phyloP scores from a whole-genome alignment of 768 basidiomycete species.

The Russula brevipes region DNA sequence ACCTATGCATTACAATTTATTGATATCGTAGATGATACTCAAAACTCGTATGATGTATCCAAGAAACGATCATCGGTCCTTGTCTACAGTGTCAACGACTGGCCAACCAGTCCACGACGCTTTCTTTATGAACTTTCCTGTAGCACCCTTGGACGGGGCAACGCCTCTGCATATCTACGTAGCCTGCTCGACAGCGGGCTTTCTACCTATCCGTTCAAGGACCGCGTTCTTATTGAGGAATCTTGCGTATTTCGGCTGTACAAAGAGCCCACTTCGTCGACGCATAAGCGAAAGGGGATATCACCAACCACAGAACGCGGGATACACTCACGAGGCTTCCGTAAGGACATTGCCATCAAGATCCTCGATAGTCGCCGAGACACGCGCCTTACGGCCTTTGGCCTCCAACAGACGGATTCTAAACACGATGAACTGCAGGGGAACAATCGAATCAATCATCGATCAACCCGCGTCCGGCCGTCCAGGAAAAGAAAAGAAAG shows the following conservation, averaged over 20 bases:
- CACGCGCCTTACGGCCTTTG: slow-evolving; percentile 73
- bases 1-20: not conserved
- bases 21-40: not conserved
- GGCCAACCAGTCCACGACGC: not conserved
- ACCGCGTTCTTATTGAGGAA: slow-evolving; percentile 59
- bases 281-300: not conserved
- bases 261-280: slow-evolving; percentile 65
- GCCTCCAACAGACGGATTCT: slow-evolving; percentile 59
- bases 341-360: slow-evolving; percentile 77
- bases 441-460: not conserved
- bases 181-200: slow-evolving; percentile 28
- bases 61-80: not conserved
- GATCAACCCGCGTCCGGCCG: not conserved
- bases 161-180: slow-evolving; percentile 2
- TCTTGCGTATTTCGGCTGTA: slow-evolving; percentile 85
- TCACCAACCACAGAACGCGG: not conserved
- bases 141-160: slow-evolving; percentile 8
- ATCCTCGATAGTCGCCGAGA: slow-evolving; percentile 70
- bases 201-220: slow-evolving; percentile 62
- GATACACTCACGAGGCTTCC: slow-evolving; percentile 64
- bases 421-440: slow-evolving; percentile 72
- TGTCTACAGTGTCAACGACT: not conserved
- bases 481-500: not conserved
- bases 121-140: not conserved
- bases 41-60: not conserved